Conservation (phyloP, 495 filamentous ascomycete species). For the Hyphodiscus hymeniophilus region DNA sequence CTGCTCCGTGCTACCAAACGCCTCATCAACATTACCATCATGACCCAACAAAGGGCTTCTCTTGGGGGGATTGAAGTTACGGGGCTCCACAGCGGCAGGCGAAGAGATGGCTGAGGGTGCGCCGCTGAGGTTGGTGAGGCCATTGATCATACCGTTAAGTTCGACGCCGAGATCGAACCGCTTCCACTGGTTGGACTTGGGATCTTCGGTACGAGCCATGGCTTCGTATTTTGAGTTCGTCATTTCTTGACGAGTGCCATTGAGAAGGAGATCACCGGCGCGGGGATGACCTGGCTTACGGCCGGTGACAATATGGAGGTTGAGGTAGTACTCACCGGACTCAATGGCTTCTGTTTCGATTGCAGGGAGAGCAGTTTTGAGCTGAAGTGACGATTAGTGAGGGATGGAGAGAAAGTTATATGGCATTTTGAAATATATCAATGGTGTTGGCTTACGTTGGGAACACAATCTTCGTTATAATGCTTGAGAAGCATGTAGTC, state of each 20-base stretch:
- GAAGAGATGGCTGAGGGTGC: neutral
- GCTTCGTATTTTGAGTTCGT: conserved; percentile 19
- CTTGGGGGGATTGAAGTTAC: too few relatives aligned
- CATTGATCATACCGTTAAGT: conserved; percentile 7
- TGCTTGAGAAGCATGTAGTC: conserved; percentile 16
- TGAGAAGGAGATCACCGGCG: conserved; percentile 18
- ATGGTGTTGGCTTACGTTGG: conserved; percentile 10
- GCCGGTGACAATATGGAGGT: conserved; percentile 23
- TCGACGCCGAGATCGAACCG: conserved; percentile 14
- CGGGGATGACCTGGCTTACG: conserved; percentile 17
- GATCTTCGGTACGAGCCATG: conserved; percentile 15
- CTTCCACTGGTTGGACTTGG: conserved; percentile 13
- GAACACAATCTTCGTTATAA: conserved; percentile 13
- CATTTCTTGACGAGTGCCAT: conserved; percentile 21
- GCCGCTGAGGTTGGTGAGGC: conserved; percentile 1
- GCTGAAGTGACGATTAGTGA: conserved; percentile 5
- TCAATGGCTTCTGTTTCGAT: conserved; percentile 12
- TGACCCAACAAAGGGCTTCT: neutral
- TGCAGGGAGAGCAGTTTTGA: conserved; percentile 9
- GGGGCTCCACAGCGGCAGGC: neutral
- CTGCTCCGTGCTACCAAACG: neutral
- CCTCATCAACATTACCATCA: neutral
- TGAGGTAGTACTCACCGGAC: conserved; percentile 14
- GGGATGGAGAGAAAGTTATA: neutral
- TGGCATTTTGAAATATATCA: neutral